These are phyloP conservation scores for Solanum hybrid DNA, from an alignment of 305 asterid genomes.

Conservation along the genomic window DNA sequence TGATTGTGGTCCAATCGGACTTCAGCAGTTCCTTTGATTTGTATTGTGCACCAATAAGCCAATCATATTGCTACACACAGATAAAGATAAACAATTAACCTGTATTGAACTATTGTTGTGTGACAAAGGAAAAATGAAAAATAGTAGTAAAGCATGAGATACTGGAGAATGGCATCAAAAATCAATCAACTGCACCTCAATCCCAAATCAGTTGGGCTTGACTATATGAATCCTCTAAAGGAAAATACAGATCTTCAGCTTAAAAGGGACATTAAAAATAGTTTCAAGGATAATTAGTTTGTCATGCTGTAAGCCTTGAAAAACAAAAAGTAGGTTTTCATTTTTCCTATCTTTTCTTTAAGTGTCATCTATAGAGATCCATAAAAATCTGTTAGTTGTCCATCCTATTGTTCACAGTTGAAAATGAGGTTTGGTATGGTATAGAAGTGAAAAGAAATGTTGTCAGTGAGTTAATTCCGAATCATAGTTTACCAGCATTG, in stretches of 20 bases:
- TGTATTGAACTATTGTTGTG: background rate
- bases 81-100: slow-evolving; percentile 4
- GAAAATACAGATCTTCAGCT: background rate
- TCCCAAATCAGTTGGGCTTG: background rate
- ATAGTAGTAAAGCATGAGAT: background rate
- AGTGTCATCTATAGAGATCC: background rate
- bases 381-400: background rate
- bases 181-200: background rate
- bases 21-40: slow-evolving; percentile 83
- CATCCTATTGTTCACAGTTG: background rate
- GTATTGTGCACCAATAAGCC: slow-evolving; percentile 96
- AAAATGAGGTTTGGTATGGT: background rate
- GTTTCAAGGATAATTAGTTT: background rate
- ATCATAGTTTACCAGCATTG: slow-evolving; percentile 75
- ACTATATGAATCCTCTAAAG: background rate
- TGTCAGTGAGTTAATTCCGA: slow-evolving; percentile 1
- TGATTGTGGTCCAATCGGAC: slow-evolving; percentile 81
- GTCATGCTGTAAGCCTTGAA: background rate
- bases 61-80: slow-evolving; percentile 82
- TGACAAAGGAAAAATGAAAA: background rate
- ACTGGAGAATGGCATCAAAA: background rate
- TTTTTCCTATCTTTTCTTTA: background rate
- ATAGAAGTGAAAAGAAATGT: background rate
- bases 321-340: background rate
- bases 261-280: background rate